Evolutionary conservation across 2,329 filamentous ascomycete species (phyloP), one percentile per base, ranked within the genome.

Genomic region (Nemania abortiva): DNA sequence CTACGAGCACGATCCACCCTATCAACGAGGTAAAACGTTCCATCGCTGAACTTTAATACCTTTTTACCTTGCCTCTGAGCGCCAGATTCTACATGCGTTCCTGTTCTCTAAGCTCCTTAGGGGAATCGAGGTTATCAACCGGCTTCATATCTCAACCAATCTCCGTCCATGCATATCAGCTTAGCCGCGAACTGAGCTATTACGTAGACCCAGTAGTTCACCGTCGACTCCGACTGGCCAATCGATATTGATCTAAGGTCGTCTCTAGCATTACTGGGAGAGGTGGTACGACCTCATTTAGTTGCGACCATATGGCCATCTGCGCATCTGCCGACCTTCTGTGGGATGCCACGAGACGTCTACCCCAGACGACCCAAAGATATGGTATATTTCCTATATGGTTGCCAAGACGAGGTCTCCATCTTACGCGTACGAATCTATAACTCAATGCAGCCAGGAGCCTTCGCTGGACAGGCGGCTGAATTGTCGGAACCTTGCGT

Each of bases 121-220:
- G 29, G n/a, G 15, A 65, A 27, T 37, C 15, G 49, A 63, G 20
- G 34, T 55, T 31, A 63, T 62, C 54, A 69, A 15, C 59, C 67
- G 58, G 67, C 49, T 37, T 22, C 39, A 6, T 20, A n/a, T 42
- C 20, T 50, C 53, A 24, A 29, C 52, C 67, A 69, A 69, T 69
- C 63, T 60, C 31, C 10, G 15, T 56, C 54, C 42, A 42, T 29
- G 54, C 39, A 69, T 63, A 66, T 66, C 67, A 69, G 67, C 67
- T 69, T 69, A 69, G 67, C 67, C 67, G 67, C 54, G 53, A 63
- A 55, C 18, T 49, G n/a, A 34, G 11, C 9, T 49, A 66, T 69
- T 66, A 63, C 67, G 67, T 66, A 56, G 63, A 63, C 63, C 27
- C 18, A n/a, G 13, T 20, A 45, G 49, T 34, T 54, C 20, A 10